Evolutionary conservation across 345 rosid genomes (phyloP).

Genomic region (Aquilaria yunnanensis): DNA sequence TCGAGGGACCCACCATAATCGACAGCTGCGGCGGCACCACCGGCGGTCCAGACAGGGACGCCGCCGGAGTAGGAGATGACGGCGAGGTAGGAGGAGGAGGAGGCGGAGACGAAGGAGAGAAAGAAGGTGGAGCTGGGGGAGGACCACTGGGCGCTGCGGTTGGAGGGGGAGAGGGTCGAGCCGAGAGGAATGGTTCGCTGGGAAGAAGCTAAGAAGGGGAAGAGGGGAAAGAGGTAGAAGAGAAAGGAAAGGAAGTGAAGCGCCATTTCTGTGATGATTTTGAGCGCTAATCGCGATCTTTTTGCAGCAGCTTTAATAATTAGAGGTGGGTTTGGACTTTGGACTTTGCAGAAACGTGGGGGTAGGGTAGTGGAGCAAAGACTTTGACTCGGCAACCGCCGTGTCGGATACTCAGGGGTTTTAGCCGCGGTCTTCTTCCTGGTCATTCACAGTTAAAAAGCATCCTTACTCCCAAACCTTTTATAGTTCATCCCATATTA

Average conservation of each 20-base stretch:
- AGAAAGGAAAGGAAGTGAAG: background rate
- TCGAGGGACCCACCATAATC: constrained; percentile 43
- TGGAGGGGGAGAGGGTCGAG: constrained; percentile 38
- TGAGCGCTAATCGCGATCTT: too few species aligned
- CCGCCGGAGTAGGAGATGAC: constrained; percentile 39
- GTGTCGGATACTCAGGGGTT: too few species aligned
- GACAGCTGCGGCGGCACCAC: constrained; percentile 20
- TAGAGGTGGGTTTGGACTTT: too few species aligned
- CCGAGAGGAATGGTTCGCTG: constrained; percentile 29
- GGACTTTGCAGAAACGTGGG: too few species aligned
- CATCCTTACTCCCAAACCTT: too few species aligned
- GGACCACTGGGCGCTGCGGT: constrained; percentile 25
- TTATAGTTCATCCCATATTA: too few species aligned
- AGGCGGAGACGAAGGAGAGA: constrained; percentile 28
- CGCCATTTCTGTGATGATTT: background rate
- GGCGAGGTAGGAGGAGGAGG: constrained; percentile 31
- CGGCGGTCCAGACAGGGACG: constrained; percentile 46
- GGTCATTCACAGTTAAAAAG: too few species aligned
- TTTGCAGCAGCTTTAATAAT: too few species aligned
- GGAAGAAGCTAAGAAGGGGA: constrained; percentile 8
- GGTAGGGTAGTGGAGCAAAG: too few species aligned
- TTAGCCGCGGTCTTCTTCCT: too few species aligned
- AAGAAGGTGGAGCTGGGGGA: constrained; percentile 38
- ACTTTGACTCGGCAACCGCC: too few species aligned
- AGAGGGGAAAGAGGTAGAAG: background rate